Conservation (phyloP, 2,329 filamentous ascomycete genomes). For the Scortechinia acanthostroma region DNA sequence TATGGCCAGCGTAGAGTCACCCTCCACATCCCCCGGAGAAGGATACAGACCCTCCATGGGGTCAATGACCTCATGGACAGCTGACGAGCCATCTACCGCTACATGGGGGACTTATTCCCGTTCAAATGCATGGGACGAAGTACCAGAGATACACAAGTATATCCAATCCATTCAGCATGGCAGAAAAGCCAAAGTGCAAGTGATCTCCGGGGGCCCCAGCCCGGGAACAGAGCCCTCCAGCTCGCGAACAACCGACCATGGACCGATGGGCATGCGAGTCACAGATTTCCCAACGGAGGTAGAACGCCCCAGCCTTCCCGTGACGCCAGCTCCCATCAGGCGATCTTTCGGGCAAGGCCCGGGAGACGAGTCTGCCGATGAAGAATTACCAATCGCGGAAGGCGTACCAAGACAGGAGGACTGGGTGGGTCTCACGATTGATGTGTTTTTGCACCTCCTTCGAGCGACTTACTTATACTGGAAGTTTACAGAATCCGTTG, state of each 20-base stretch:
- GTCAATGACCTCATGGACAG: conserved; percentile 23
- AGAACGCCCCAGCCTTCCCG: conserved; percentile 81
- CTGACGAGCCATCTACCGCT: conserved; percentile 35
- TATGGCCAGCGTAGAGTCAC: conserved; percentile 31
- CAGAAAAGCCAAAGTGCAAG: conserved; percentile 21
- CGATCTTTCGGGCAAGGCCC: no score
- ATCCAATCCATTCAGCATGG: conserved; percentile 63
- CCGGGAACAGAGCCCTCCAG: conserved; percentile 12
- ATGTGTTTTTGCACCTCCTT: not conserved
- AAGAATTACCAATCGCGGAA: not conserved
- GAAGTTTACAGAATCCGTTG: not conserved
- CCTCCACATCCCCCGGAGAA: conserved; percentile 11
- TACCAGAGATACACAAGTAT: conserved; percentile 81
- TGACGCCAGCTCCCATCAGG: conserved; percentile 77
- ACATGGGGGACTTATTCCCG: conserved; percentile 69
- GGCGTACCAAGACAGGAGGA: not conserved
- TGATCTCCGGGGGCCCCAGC: conserved; percentile 17
- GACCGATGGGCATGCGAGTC: conserved; percentile 62
- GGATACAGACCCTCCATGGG: conserved; percentile 8
- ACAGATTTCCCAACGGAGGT: conserved; percentile 81
- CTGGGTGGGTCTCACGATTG: not conserved
- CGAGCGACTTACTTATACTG: not conserved
- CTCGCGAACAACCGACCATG: no score
- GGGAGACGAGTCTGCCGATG: not conserved
- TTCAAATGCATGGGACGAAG: conserved; percentile 86